Evolutionary conservation across 139 green algal species (phyloP), one percentile per base, ranked within the genome.

Genomic region (Coccomyxa sp.): DNA sequence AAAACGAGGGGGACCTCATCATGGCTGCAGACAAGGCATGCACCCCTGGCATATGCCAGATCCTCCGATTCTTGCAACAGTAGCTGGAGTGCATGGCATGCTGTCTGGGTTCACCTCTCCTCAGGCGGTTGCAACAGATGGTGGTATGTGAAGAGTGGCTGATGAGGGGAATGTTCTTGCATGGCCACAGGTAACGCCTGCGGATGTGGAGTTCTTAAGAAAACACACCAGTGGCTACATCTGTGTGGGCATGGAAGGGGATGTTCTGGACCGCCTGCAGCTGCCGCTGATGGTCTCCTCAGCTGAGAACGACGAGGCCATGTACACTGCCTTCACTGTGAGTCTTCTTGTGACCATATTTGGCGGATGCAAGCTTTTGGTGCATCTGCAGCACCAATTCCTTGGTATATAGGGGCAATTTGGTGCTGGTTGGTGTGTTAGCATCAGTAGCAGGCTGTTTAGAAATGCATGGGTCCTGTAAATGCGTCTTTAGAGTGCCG

Each of bases 1-100:
- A 99, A 88, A 99, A 99, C 81, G 97, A 99, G 89, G 97, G 97
- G 15, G 97, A 99, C 89, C 92, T 99, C 11, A 99, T 99, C 79
- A 94, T 96, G 58, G 94, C 95, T 1, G 97, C 93, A 1, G 96
- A 98, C 85, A 92, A 88, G 75, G 90, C 63, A 71, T 71, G 63
- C 9, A 71, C 18, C 18, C 63, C 63, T 71, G 18, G 18, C 21
- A 71, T 71, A 11, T 1, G 63, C 63, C 18, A 71, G 63, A 9
- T 21, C 63, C n/a, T n/a, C n/a, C n/a, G n/a, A n/a, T n/a, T n/a
- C n/a, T n/a, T n/a, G n/a, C n/a, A n/a, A n/a, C n/a, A n/a, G n/a
- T 21, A 4, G 28, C 10, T 79, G 75, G 17, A 51, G 75, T 25
- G 23, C 75, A 51, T 45, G 57, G 75, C 28, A 32, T 31, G 9